phyloP scores from a whole-genome alignment of 495 filamentous ascomycete genomes.

The Cudoniella acicularis region DNA sequence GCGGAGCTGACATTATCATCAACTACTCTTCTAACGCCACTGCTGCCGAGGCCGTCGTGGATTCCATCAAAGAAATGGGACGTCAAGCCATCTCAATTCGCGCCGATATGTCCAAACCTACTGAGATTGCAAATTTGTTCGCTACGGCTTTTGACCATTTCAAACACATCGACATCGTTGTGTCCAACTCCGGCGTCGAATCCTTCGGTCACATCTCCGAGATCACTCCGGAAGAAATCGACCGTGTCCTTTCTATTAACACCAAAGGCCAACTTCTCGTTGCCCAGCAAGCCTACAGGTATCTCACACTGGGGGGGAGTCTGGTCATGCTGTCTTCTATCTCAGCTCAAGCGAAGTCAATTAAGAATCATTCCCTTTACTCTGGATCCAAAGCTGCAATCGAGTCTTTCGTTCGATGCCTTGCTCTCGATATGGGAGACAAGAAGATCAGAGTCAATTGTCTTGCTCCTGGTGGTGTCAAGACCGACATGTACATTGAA shows the following conservation, averaged over 20 bases:
- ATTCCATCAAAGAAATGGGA: constrained; percentile 53
- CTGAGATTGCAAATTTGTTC: constrained; percentile 62
- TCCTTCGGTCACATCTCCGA: constrained; percentile 61
- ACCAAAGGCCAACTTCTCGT: constrained; percentile 81
- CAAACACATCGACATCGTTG: constrained; percentile 71
- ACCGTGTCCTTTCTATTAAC: constrained; percentile 74
- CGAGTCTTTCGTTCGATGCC: constrained; percentile 72
- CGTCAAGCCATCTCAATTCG: constrained; percentile 64
- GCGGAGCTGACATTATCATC: constrained; percentile 68
- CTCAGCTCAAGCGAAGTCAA: constrained; percentile 49
- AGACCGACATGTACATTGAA: constrained; percentile 73
- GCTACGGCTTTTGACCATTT: constrained; percentile 60
- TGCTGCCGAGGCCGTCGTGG: constrained; percentile 60
- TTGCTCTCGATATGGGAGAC: constrained; percentile 67
- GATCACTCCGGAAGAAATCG: constrained; percentile 70
- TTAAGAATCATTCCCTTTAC: constrained; percentile 72
- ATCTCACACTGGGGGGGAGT: constrained; percentile 63
- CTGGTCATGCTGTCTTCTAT: constrained; percentile 60
- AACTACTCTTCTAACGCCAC: constrained; percentile 68
- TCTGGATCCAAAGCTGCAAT: constrained; percentile 74
- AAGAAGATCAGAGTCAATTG: constrained; percentile 72
- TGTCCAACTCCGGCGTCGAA: constrained; percentile 65
- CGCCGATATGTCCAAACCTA: constrained; percentile 67
- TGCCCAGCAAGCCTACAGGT: constrained; percentile 68
- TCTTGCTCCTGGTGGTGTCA: constrained; percentile 72